These are phyloP conservation scores for Ophiocordyceps unilateralis DNA, from an alignment of 2,329 filamentous ascomycete species.

Conservation along the genomic window DNA sequence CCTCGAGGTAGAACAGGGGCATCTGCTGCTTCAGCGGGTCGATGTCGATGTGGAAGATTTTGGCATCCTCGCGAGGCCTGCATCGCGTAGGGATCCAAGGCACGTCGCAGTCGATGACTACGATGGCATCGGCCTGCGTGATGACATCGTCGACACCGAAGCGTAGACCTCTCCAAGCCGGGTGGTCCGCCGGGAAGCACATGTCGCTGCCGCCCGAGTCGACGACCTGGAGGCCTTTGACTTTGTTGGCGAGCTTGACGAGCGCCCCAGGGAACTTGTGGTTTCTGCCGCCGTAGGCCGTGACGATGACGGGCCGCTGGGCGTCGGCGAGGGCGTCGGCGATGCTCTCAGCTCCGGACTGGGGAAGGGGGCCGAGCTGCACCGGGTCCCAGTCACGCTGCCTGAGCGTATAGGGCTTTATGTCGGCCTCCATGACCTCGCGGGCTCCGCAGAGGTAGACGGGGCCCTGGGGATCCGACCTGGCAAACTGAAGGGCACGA, in stretches of 20 bases:
- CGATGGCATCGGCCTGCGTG: slow-evolving; percentile 61
- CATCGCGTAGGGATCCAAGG: slow-evolving; percentile 79
- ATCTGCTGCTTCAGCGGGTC: slow-evolving; percentile 56
- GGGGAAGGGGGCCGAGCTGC: slow-evolving; percentile 41
- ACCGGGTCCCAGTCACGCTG: slow-evolving; percentile 56
- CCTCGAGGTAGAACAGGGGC: slow-evolving; percentile 54
- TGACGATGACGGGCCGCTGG: slow-evolving; percentile 49
- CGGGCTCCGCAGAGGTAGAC: slow-evolving; percentile 65
- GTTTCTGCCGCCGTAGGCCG: slow-evolving; percentile 55
- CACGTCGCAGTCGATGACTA: slow-evolving; percentile 79
- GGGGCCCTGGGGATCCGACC: slow-evolving; percentile 58
- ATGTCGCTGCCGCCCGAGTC: slow-evolving; percentile 68
- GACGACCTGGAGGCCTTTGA: slow-evolving; percentile 53
- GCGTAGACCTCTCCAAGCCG: slow-evolving; percentile 49
- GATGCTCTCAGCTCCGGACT: slow-evolving; percentile 37
- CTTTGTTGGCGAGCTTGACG: slow-evolving; percentile 47
- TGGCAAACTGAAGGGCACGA: slow-evolving; percentile 67
- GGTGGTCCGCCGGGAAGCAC: slow-evolving; percentile 60
- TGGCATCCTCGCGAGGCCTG: slow-evolving; percentile 31
- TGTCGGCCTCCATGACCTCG: slow-evolving; percentile 75
- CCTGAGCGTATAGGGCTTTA: slow-evolving; percentile 52
- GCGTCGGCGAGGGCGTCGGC: slow-evolving; percentile 46
- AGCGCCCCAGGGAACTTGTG: slow-evolving; percentile 42
- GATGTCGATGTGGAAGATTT: slow-evolving; percentile 46
- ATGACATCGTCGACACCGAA: slow-evolving; percentile 62